phyloP scores from a whole-genome alignment of 139 green algal species.

The Haematococcus lacustris region DNA sequence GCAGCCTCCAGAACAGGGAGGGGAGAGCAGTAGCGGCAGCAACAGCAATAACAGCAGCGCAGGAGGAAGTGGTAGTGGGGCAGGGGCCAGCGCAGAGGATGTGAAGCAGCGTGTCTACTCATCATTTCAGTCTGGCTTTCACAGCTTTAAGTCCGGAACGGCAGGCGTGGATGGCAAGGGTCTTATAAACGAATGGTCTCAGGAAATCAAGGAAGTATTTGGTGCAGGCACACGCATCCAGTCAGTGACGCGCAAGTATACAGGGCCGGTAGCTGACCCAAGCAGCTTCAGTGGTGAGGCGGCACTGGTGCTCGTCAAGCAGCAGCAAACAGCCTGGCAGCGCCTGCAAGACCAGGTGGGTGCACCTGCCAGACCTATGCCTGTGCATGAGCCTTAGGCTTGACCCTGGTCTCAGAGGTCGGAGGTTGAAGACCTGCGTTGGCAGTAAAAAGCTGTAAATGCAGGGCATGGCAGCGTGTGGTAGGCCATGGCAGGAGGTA shows the following conservation, averaged over 20 bases:
- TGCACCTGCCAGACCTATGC: too few relatives aligned
- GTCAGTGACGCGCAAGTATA: slow-evolving; percentile 22
- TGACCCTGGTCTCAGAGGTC: too few relatives aligned
- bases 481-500: too few relatives aligned
- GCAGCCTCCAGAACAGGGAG: too few relatives aligned
- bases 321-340: slow-evolving; percentile 25
- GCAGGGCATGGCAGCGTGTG: too few relatives aligned
- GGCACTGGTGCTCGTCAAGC: slow-evolving; percentile 25
- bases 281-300: slow-evolving; percentile 1
- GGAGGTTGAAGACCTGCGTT: too few relatives aligned
- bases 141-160: slow-evolving; percentile 13
- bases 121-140: slow-evolving; percentile 27
- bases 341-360: slow-evolving; percentile 36
- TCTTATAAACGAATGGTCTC: too few relatives aligned
- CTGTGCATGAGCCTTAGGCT: too few relatives aligned
- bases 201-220: too few relatives aligned
- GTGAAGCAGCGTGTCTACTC: slow-evolving; percentile 23
- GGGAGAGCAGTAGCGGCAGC: slow-evolving; percentile 7
- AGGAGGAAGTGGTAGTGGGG: slow-evolving; percentile 1
- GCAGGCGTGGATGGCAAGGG: too few relatives aligned
- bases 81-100: slow-evolving; percentile 7
- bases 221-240: too few relatives aligned
- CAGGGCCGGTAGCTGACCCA: slow-evolving; percentile 9
- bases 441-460: too few relatives aligned
- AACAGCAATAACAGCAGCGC: slow-evolving; percentile 18